Evolutionary conservation across 2,329 filamentous ascomycete species (phyloP).

Genomic region (Exophiala sp.): DNA sequence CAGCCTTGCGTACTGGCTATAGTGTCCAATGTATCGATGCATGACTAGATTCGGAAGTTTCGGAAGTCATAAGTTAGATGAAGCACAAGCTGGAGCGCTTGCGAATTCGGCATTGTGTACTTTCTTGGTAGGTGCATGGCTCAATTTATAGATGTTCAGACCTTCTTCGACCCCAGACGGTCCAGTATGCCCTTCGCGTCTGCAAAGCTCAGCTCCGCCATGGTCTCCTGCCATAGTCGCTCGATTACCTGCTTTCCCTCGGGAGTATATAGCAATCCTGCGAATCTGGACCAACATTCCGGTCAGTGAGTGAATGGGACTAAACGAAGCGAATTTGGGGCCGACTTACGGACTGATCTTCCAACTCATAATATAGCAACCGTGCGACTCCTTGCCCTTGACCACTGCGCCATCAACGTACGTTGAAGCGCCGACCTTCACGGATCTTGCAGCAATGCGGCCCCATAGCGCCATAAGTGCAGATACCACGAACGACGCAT

Average conservation of each 20-base stretch:
- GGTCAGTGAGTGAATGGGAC: no score
- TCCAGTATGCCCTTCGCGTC: slow-evolving; percentile 16
- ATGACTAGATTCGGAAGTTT: no score
- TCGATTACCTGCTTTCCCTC: slow-evolving; percentile 36
- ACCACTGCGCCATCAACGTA: slow-evolving; percentile 45
- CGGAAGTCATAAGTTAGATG: no score
- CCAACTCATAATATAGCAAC: slow-evolving; percentile 48
- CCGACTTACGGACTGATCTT: slow-evolving; percentile 42
- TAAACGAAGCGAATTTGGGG: no score
- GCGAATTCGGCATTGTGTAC: no score
- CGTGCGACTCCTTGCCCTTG: slow-evolving; percentile 48
- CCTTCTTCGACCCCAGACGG: no score
- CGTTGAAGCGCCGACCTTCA: slow-evolving; percentile 41
- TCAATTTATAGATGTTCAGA: no score
- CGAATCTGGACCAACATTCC: no score
- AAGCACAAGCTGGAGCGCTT: no score
- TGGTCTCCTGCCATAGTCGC: slow-evolving; percentile 35
- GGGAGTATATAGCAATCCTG: slow-evolving; percentile 24
- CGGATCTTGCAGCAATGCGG: slow-evolving; percentile 31
- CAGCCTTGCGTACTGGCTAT: no score
- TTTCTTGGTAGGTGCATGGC: no score
- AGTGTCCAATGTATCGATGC: no score
- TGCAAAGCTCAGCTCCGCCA: slow-evolving; percentile 26
- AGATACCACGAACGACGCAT: slow-evolving; percentile 22
- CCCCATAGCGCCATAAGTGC: slow-evolving; percentile 27